phyloP scores from a whole-genome alignment of 495 filamentous ascomycete species.

The Lophiostoma macrostomum region DNA sequence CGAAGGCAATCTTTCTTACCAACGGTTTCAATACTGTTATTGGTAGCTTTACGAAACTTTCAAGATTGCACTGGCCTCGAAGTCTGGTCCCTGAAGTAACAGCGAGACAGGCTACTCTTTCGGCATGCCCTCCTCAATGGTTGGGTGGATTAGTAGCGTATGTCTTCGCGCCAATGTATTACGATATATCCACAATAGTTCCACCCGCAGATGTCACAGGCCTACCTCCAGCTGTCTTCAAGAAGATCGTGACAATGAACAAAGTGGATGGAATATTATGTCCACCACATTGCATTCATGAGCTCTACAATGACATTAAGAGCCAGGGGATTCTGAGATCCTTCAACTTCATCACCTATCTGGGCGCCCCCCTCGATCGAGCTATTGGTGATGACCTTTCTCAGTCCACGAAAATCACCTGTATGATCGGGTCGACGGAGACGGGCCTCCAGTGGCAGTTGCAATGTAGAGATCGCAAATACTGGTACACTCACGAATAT shows the following conservation, averaged over 20 bases:
- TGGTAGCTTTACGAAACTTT: neutral
- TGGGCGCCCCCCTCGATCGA: constrained; percentile 7
- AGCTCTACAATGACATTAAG: constrained; percentile 11
- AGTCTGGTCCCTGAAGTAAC: neutral
- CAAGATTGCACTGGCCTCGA: constrained; percentile 1
- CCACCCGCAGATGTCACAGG: neutral
- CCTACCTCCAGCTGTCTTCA: constrained; percentile 5
- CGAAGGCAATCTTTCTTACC: constrained; percentile 5
- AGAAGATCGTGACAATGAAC: constrained; percentile 3
- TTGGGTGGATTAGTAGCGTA: neutral
- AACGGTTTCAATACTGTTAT: neutral
- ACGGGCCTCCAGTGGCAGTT: neutral
- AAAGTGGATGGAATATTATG: constrained; percentile 1
- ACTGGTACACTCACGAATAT: constrained; percentile 7
- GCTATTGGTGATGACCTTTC: constrained; percentile 5
- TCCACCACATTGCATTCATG: constrained; percentile 5
- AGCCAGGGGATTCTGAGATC: constrained; percentile 2
- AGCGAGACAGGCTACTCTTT: neutral
- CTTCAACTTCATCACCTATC: neutral
- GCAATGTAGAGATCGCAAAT: neutral
- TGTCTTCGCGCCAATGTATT: neutral
- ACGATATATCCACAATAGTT: neutral
- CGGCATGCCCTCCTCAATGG: constrained; percentile 11
- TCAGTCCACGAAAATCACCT: neutral
- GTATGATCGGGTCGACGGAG: constrained; percentile 8